Percentiles rank a stretch among this genome's conserved stretches.
These are phyloP conservation scores for Phanerodontia chrysosporium DNA, from an alignment of 768 basidiomycete genomes.

Conservation along the genomic window DNA sequence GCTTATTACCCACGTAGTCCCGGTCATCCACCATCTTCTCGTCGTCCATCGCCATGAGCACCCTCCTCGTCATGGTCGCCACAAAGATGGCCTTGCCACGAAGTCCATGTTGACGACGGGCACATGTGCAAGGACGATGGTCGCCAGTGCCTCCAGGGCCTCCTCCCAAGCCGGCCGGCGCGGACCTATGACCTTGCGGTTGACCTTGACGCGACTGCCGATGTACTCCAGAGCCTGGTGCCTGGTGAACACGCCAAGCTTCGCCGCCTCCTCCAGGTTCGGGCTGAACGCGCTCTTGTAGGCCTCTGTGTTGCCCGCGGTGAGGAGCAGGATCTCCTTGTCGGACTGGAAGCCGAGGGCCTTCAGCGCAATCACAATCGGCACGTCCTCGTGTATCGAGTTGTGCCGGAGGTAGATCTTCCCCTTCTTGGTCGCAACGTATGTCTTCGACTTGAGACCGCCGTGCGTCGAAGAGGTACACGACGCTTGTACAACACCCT, in stretches of 20 bases:
- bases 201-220: conserved; percentile 87
- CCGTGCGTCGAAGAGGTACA: conserved; percentile 91
- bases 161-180: conserved; percentile 89
- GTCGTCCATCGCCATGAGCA: conserved; percentile 94
- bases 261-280: conserved; percentile 92
- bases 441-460: conserved; percentile 93
- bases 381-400: conserved; percentile 94
- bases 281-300: conserved; percentile 86
- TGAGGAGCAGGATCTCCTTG: conserved; percentile 93
- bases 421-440: conserved; percentile 91
- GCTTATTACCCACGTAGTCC: conserved; percentile 99
- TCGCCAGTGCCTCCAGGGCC: conserved; percentile 93
- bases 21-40: conserved; percentile 97
- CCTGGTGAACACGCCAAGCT: conserved; percentile 84
- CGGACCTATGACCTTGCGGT: conserved; percentile 75
- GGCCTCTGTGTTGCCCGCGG: conserved; percentile 85
- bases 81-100: conserved; percentile 93
- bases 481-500: conserved; percentile 89
- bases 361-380: conserved; percentile 93
- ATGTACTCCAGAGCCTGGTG: conserved; percentile 96
- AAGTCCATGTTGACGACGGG: conserved; percentile 88
- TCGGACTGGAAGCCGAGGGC: conserved; percentile 96
- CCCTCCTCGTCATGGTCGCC: conserved; percentile 94
- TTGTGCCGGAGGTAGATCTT: conserved; percentile 97
- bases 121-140: conserved; percentile 95